Base-by-base conservation (phyloP, 179 eudicot genomes). In the Nepenthes alata region DNA sequence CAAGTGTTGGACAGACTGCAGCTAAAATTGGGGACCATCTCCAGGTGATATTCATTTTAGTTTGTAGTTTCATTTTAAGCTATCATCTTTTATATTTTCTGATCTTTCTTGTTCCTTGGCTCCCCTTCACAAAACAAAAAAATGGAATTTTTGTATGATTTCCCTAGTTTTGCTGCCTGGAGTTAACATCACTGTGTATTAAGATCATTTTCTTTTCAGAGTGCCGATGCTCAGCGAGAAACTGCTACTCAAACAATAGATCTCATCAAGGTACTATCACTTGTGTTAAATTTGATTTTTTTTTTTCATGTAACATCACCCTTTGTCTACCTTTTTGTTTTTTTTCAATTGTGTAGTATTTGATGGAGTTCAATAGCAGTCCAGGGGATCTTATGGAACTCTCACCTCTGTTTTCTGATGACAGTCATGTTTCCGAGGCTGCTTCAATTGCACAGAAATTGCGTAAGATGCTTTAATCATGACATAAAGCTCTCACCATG, bases 311-410 rank as follows among this genome's bases (percentile, higher is more conserved):
- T n/a, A 49, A 49, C 12, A 10, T 49, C 12, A 10, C 11, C 6
- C 14, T 49, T 11, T 49, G 25, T 25, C 11, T 6, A 6, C 13
- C 53, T 49, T 1, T 10, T 49, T 49, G 36, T 8, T 47, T 11
- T 12, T 15, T 44, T 66, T 52, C 35, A 63, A 65, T 35, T 69
- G 14, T 75, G 73, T 84, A 94, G 99, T 94, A 94, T 74, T 64
- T 94, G 83, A 94, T 94, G 99, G 99, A 94, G 83, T 94, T 94
- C 69, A 94, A 94, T 78, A 78, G 99, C 76, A 94, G 94, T 65
- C 95, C 97, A 16, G 99, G 99, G 38, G 99, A 94, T 75, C 83
- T 94, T 13, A 87, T 94, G 97, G 99, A 94, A 72, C 91, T 94
- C 61, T 94, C 99, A 54, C 87, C 99, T 58, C 72, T 94, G 55